Evolutionary conservation across 2,329 filamentous ascomycete species (phyloP).

Genomic region (Hypoxylon sp.): DNA sequence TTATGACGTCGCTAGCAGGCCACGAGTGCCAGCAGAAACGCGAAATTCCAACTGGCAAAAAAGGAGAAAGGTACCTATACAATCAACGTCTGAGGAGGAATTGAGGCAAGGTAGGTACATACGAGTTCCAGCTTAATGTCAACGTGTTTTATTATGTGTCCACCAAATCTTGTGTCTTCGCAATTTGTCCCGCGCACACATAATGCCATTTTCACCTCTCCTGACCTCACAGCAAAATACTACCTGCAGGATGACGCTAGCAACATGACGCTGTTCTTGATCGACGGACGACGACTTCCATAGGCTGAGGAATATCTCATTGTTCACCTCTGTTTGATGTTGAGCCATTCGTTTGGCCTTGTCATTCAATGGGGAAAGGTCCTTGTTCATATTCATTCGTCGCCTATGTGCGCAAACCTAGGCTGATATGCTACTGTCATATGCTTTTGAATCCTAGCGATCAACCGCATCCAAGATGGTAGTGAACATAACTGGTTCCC

Average conservation of each 20-base stretch:
- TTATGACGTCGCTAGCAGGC: conserved; percentile 29
- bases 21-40: conserved; percentile 4
- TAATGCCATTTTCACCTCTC: background rate
- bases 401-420: conserved; percentile 12
- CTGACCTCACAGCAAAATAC: background rate
- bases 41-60: conserved; percentile 1
- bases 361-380: conserved; percentile 15
- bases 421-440: conserved; percentile 7
- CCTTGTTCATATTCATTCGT: conserved; percentile 20
- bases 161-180: background rate
- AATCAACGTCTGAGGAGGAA: background rate
- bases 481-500: conserved; percentile 21
- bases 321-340: conserved; percentile 3
- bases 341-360: conserved; percentile 1
- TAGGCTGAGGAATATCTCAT: background rate
- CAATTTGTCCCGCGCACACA: background rate
- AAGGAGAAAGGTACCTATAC: conserved; percentile 4
- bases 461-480: conserved; percentile 23
- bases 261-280: background rate
- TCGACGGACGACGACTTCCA: background rate
- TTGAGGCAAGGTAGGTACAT: conserved; percentile 17
- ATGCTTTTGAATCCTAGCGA: conserved; percentile 19
- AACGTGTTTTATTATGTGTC: too few relatives aligned
- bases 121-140: too few relatives aligned
- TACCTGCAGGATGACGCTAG: background rate